Percentiles rank a stretch among this genome's conserved stretches.
Conservation (phyloP, 1,284 basidiomycete species). For the Athelia psychrophila region DNA sequence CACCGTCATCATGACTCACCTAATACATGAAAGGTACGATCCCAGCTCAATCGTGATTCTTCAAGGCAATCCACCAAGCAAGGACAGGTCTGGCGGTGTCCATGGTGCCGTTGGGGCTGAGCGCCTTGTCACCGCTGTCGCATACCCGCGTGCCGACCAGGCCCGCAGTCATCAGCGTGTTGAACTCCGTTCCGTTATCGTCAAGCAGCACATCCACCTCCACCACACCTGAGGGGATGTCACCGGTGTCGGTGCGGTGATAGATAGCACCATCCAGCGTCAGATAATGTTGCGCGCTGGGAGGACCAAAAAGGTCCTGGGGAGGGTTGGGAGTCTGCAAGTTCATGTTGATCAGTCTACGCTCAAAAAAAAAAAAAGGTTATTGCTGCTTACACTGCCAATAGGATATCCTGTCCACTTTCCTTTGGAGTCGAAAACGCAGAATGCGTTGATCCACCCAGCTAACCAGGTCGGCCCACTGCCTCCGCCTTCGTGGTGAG, state of each 20-base stretch:
- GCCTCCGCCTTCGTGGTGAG: conserved; percentile 11
- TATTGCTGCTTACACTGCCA: neutral
- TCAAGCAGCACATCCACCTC: conserved; percentile 35
- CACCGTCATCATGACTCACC: neutral
- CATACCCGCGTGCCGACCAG: conserved; percentile 31
- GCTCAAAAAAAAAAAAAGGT: conserved; percentile 6
- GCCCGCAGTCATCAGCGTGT: conserved; percentile 38
- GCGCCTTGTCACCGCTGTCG: conserved; percentile 25
- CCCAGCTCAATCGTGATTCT: neutral
- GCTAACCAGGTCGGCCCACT: conserved; percentile 20
- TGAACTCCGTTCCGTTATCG: conserved; percentile 28
- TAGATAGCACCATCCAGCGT: conserved; percentile 34
- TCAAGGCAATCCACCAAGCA: conserved; percentile 29
- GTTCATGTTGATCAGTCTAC: neutral
- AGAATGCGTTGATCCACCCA: conserved; percentile 39
- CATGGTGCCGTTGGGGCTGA: conserved; percentile 23
- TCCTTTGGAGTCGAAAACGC: conserved; percentile 26
- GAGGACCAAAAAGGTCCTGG: neutral
- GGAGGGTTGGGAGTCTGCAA: neutral
- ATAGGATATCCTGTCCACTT: conserved; percentile 16
- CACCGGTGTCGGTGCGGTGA: conserved; percentile 24
- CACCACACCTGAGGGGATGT: conserved; percentile 32
- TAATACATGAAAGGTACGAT: no score
- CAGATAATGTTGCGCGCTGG: conserved; percentile 11
- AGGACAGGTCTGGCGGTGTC: conserved; percentile 28